Conservation (phyloP, 495 filamentous ascomycete species). For the Aspergillus baeticus region DNA sequence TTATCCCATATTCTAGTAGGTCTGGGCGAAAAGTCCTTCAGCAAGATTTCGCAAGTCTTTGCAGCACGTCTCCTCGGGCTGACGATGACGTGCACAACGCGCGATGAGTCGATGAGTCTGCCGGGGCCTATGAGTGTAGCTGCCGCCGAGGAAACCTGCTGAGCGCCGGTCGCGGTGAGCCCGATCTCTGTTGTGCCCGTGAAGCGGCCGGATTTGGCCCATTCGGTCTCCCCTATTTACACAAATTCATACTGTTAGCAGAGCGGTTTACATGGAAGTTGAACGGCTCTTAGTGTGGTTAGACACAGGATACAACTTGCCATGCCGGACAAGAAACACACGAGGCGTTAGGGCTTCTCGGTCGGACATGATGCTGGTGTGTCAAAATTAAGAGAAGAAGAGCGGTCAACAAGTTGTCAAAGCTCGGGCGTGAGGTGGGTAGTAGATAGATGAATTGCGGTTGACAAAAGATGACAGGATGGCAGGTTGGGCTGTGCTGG, state of each 20-base stretch:
- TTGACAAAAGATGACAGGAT: no score
- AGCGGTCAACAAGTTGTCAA: no score
- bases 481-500: no score
- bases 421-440: no score
- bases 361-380: slow-evolving; percentile 5
- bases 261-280: no score
- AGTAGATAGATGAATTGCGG: no score
- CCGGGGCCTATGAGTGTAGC: slow-evolving; percentile 70
- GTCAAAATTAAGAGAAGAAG: no score
- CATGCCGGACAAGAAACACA: slow-evolving; percentile 11
- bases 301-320: neutral
- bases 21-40: slow-evolving; percentile 33
- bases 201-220: slow-evolving; percentile 82
- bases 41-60: slow-evolving; percentile 60
- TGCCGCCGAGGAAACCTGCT: slow-evolving; percentile 68
- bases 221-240: slow-evolving; percentile 70
- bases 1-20: slow-evolving; percentile 49
- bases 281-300: no score
- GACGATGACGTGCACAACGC: slow-evolving; percentile 74
- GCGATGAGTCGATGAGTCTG: slow-evolving; percentile 72
- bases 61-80: slow-evolving; percentile 77
- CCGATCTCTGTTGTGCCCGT: slow-evolving; percentile 81
- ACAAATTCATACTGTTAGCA: neutral
- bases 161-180: slow-evolving; percentile 71
- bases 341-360: slow-evolving; percentile 6